These are phyloP conservation scores for Conidiobolus incongruus DNA, from an alignment of 371 early-diverging fungal genomes.

Conservation along the genomic window DNA sequence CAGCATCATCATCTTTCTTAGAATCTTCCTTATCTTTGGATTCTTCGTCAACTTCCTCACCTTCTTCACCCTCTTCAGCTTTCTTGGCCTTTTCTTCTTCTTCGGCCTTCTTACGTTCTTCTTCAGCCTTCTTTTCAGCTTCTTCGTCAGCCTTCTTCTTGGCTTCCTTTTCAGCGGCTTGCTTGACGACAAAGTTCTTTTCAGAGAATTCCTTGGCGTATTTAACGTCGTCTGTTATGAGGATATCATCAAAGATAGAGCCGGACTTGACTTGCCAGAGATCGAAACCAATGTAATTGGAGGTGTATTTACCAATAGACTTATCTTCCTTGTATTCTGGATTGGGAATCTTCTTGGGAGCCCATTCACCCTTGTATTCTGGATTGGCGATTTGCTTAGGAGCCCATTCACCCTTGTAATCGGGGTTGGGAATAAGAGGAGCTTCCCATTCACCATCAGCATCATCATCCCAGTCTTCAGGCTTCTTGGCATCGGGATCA, in stretches of 20 bases:
- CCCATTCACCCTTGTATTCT: constrained; percentile 86
- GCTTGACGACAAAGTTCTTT: constrained; percentile 32
- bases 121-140: neutral
- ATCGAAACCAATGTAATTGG: constrained; percentile 77
- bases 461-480: constrained; percentile 81
- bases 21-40: neutral
- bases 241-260: constrained; percentile 83
- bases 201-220: constrained; percentile 34
- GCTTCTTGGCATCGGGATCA: constrained; percentile 72
- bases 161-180: constrained; percentile 25
- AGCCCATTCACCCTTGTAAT: constrained; percentile 57
- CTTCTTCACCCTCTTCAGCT: neutral
- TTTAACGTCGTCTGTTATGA: constrained; percentile 43
- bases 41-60: neutral
- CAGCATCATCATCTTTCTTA: neutral
- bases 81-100: neutral
- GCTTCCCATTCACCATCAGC: constrained; percentile 77
- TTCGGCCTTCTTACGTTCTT: constrained; percentile 1
- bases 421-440: constrained; percentile 72
- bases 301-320: constrained; percentile 53
- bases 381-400: constrained; percentile 82
- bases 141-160: constrained; percentile 9
- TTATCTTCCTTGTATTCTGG: constrained; percentile 75
- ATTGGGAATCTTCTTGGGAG: constrained; percentile 71
- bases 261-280: constrained; percentile 91